Evolutionary conservation across 345 rosid species (phyloP), one percentile per base, ranked within the genome.

Genomic region (Alliaria petiolata): DNA sequence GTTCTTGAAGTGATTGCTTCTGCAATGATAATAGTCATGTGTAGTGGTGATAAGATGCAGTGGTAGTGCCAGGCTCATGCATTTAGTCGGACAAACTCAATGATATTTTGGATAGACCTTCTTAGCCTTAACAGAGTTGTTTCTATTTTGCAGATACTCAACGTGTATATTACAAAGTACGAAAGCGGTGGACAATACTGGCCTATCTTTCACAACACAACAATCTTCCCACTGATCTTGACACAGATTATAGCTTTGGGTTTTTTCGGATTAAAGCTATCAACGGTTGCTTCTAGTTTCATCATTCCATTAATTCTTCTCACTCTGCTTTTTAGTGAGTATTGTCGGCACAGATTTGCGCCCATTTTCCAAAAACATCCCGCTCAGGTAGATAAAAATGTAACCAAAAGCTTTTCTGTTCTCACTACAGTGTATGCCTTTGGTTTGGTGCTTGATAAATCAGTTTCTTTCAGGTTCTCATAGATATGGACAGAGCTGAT

Each of bases 151-250:
- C 92, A 95, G 99, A 83, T 95, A 78, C 80, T 91, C 62, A 87
- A 91, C 7, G 99, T 95, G 17, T 95, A 95, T 56, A 62, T 83
- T 5, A 28, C 79, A 42, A 91, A 79, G 67, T 91, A 91, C 35
- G 93, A 95, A 79, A 85, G 88, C 17, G 88, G 95, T 38, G 99
- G 99, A 60, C 85, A 62, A 44, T 87, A 81, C 58, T 91, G 99
- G 99, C 97, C 97, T 40, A 71, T 92, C 22, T 84, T 81, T 47
- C 96, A 93, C 80, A 93, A 85, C 78, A 83, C 96, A 45, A 85
- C 87, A 51, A 84, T 93, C 76, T 88, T 89, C 80, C 86, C 97
- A 5, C 63, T 91, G 74, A 84, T 91, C 60, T 76, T 93, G 83
- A 85, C 86, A 6, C 99, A 91, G 72, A 79, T 87, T 43, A 93